Conservation (phyloP, 1,284 basidiomycete genomes). For the Sporisorium iseilematis-ciliati region DNA sequence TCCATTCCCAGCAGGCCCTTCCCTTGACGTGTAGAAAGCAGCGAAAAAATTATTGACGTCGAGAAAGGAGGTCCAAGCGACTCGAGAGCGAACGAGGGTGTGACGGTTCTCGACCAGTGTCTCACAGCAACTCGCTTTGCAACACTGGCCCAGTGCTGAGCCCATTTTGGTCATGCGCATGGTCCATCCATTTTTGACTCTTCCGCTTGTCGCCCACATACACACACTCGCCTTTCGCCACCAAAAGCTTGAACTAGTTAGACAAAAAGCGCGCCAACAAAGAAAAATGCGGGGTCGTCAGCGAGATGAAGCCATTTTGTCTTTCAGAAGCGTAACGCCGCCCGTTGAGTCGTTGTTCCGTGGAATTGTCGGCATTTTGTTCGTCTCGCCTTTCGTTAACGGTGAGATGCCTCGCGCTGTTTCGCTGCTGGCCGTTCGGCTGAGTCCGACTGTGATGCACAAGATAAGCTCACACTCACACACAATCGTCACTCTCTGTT, state of each 20-base stretch:
- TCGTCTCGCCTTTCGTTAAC: no score
- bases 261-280: background rate
- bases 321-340: background rate
- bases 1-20: no score
- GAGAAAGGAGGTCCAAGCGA: background rate
- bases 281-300: slow-evolving; percentile 3
- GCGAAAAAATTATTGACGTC: background rate
- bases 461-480: no score
- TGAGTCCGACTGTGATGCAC: background rate
- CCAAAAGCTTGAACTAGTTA: background rate
- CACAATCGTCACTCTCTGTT: background rate
- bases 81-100: background rate
- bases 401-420: background rate
- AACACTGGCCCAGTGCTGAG: background rate
- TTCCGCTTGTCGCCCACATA: no score
- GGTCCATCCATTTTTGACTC: background rate
- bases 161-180: background rate
- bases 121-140: background rate
- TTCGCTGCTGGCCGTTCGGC: background rate
- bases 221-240: slow-evolving; percentile 1
- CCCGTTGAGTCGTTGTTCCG: background rate
- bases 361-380: slow-evolving; percentile 1
- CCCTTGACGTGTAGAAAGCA: background rate
- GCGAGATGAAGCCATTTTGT: background rate
- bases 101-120: slow-evolving; percentile 1